Percentiles rank a stretch among this genome's conserved stretches.
phyloP scores from a whole-genome alignment of 2,329 filamentous ascomycete species.

The Purpureocillium lavendulum region DNA sequence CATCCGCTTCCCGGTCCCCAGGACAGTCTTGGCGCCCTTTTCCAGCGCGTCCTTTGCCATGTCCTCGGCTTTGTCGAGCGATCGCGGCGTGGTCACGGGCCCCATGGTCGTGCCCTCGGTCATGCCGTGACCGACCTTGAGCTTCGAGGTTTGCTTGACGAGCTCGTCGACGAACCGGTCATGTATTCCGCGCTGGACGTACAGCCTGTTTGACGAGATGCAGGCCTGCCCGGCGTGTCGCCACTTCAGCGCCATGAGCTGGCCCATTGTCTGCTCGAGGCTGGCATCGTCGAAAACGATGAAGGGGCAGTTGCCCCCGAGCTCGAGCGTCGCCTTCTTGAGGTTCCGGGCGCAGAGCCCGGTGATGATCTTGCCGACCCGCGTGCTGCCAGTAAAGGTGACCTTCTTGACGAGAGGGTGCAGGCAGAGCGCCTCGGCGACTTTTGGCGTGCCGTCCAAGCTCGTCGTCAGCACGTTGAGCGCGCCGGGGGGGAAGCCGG shows the following conservation, averaged over 20 bases:
- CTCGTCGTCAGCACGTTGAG: conserved; percentile 45
- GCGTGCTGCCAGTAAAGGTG: conserved; percentile 68
- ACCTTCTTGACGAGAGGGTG: conserved; percentile 49
- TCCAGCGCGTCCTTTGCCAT: conserved; percentile 49
- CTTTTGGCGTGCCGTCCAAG: conserved; percentile 31
- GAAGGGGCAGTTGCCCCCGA: conserved; percentile 61
- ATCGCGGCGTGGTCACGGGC: conserved; percentile 23
- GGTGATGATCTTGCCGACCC: conserved; percentile 59
- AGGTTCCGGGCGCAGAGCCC: conserved; percentile 50
- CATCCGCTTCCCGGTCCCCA: conserved; percentile 48
- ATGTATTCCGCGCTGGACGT: conserved; percentile 52
- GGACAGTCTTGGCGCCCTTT: conserved; percentile 46
- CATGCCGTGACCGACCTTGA: conserved; percentile 55
- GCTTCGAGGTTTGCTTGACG: conserved; percentile 38
- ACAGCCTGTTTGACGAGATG: conserved; percentile 54
- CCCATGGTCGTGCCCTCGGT: conserved; percentile 26
- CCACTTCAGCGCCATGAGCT: conserved; percentile 58
- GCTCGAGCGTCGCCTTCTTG: conserved; percentile 60
- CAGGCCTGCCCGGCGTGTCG: conserved; percentile 66
- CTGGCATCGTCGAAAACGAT: conserved; percentile 64
- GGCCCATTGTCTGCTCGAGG: conserved; percentile 54
- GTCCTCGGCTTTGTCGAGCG: conserved; percentile 31
- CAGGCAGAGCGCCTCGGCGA: conserved; percentile 37
- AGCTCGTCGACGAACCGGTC: conserved; percentile 50
- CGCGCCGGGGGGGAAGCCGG: conserved; percentile 68